Percentiles rank a stretch among this genome's conserved stretches.
Conservation (phyloP, 768 basidiomycete species). For the Pleurotus tuoliensis region DNA sequence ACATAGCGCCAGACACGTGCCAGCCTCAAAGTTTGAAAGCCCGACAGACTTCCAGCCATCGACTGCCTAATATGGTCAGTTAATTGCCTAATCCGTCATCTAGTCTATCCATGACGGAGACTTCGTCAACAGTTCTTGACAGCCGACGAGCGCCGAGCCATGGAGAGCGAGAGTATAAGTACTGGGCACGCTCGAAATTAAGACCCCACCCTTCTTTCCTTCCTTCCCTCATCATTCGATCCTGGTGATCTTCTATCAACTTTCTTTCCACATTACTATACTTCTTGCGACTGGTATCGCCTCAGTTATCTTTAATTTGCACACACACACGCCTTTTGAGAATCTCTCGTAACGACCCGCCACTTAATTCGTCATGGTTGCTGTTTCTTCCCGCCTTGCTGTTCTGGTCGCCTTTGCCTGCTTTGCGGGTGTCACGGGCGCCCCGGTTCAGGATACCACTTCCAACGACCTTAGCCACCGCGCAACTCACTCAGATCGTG, state of each 20-base stretch:
- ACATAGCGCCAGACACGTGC: no score
- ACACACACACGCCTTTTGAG: constrained; percentile 15
- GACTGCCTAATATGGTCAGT: not conserved
- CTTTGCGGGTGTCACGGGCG: constrained; percentile 39
- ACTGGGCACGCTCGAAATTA: constrained; percentile 6
- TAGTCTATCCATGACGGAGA: no score
- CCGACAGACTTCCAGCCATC: no score
- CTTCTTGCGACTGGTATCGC: constrained; percentile 23
- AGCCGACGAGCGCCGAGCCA: not conserved
- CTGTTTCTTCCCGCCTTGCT: constrained; percentile 43
- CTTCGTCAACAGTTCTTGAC: not conserved
- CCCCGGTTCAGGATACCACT: constrained; percentile 20
- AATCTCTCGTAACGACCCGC: constrained; percentile 11
- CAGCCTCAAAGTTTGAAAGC: no score
- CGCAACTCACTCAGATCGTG: constrained; percentile 8
- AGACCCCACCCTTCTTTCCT: constrained; percentile 25
- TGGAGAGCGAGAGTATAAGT: constrained; percentile 21
- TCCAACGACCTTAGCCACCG: no score
- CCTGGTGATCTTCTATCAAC: constrained; percentile 47
- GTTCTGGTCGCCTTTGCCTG: constrained; percentile 40
- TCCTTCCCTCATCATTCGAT: constrained; percentile 39
- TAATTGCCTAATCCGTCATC: not conserved
- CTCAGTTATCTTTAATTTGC: constrained; percentile 5
- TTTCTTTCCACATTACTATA: constrained; percentile 16
- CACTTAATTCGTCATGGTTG: constrained; percentile 39